Evolutionary conservation across 2,329 filamentous ascomycete genomes (phyloP), one percentile per base, ranked within the genome.

Genomic region (Fusarium heterosporum): DNA sequence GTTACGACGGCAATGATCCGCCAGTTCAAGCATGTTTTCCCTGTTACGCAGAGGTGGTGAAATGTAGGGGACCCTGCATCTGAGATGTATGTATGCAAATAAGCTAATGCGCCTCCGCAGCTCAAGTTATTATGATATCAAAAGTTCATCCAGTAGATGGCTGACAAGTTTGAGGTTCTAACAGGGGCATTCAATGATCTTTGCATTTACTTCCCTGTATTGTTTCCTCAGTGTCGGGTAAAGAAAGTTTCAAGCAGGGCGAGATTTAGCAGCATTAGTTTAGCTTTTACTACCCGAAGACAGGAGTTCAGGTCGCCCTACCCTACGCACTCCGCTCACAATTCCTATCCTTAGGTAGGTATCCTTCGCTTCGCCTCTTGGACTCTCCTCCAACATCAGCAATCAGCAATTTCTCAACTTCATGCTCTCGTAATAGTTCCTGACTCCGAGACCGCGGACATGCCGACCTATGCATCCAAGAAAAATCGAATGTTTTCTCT

Each of bases 21-120:
- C 8, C 9, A 29, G 8, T 17, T 43, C 12, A n/a, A 26, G 22
- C 16, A 32, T 22, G 26, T 32, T n/a, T 46, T 13, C 9, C 6
- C 28, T 30, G 12, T 30, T 38, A 26, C 11, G 8, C 6, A n/a
- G 39, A 11, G 28, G 60, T 53, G 19, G 36, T 19, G 49, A 47
- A 41, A 41, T 48, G 60, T 38, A 58, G 34, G 47, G 51, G 48
- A 49, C 65, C 64, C 64, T 68, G 64, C 64, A 26, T 61, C n/a
- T 40, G 25, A 13, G 22, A 43, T 22, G 22, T 6, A 6, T 22
- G 22, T 22, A 22, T 4, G 22, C 34, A 48, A 16, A 29, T 22
- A 62, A 22, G 30, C 59, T 63, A 63, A 46, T 63, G 59, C 50
- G 12, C 30, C 25, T 38, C 17, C 43, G 28, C 30, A 26, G 14